Conservation (phyloP, 2,329 filamentous ascomycete species). For the Aspergillus fructus region DNA sequence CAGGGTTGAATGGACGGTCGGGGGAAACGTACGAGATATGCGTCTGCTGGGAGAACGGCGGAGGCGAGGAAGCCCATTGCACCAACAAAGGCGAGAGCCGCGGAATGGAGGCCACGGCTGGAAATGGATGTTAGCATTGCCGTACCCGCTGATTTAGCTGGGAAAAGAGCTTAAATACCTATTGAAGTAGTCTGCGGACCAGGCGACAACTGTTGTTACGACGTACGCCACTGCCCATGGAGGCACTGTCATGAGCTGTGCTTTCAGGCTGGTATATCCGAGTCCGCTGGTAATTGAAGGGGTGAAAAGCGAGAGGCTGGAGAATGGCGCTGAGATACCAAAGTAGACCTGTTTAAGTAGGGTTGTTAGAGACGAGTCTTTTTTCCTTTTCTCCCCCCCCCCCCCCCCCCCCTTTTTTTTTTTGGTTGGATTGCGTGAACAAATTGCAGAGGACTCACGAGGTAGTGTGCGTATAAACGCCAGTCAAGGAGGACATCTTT, state of each 20-base stretch:
- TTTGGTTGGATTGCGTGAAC: no score
- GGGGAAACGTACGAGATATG: constrained; percentile 47
- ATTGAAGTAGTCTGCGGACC: constrained; percentile 58
- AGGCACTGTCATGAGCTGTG: constrained; percentile 67
- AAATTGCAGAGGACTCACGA: constrained; percentile 20
- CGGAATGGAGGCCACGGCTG: constrained; percentile 53
- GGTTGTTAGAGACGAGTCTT: background rate
- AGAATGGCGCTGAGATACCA: constrained; percentile 56
- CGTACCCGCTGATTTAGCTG: constrained; percentile 22
- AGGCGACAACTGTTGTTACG: constrained; percentile 52
- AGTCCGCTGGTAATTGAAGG: constrained; percentile 64
- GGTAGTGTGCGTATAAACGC: constrained; percentile 54
- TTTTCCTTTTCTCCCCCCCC: background rate
- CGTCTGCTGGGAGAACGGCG: constrained; percentile 60
- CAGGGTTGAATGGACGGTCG: background rate
- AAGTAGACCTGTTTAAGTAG: constrained; percentile 45
- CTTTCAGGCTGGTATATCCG: constrained; percentile 55
- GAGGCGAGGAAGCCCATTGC: constrained; percentile 62
- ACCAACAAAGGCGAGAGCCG: constrained; percentile 51
- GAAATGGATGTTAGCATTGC: constrained; percentile 19
- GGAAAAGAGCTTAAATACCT: constrained; percentile 20
- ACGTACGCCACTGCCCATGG: constrained; percentile 63
- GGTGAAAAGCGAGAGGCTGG: constrained; percentile 59
- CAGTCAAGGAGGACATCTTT: constrained; percentile 51
- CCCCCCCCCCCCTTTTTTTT: no score